Evolutionary conservation across 768 basidiomycete species (phyloP).

Genomic region (Russula brevipes): DNA sequence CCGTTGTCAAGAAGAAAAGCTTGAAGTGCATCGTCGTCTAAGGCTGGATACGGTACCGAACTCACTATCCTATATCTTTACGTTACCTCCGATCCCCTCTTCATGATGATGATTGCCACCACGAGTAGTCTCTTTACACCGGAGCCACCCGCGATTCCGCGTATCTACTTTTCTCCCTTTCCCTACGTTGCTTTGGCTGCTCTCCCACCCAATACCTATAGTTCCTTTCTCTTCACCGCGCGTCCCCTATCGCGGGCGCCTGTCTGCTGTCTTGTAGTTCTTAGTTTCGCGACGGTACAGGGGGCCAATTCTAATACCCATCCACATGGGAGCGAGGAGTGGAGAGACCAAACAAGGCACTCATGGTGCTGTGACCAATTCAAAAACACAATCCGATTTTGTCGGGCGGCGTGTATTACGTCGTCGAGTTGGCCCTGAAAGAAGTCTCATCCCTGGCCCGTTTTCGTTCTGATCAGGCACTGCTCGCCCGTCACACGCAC

Average conservation of each 20-base stretch:
- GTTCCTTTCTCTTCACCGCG: conserved; percentile 23
- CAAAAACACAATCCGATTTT: too few relatives aligned
- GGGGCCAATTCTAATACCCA: conserved; percentile 36
- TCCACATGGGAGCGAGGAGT: conserved; percentile 27
- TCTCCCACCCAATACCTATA: conserved; percentile 26
- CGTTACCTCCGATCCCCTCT: conserved; percentile 15
- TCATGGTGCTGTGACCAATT: conserved; percentile 12
- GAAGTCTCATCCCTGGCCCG: too few relatives aligned
- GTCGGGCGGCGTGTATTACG: too few relatives aligned
- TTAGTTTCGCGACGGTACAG: conserved; percentile 32
- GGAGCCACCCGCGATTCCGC: conserved; percentile 20
- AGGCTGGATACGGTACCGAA: conserved; percentile 33
- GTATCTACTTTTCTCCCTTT: conserved; percentile 20
- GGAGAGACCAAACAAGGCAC: conserved; percentile 1
- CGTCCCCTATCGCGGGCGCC: conserved; percentile 11
- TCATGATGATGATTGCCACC: conserved; percentile 20
- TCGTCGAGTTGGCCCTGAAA: too few relatives aligned
- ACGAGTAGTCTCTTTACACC: conserved; percentile 21
- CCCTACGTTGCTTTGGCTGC: conserved; percentile 25
- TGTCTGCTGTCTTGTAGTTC: conserved; percentile 33
- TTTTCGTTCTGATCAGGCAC: not conserved
- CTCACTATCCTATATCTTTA: conserved; percentile 17
- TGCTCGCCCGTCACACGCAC: too few relatives aligned
- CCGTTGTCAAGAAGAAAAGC: conserved; percentile 73
- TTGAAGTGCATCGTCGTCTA: conserved; percentile 80